phyloP scores from a whole-genome alignment of 192 early-diverging fungal genomes.

The Coemansia sp. region DNA sequence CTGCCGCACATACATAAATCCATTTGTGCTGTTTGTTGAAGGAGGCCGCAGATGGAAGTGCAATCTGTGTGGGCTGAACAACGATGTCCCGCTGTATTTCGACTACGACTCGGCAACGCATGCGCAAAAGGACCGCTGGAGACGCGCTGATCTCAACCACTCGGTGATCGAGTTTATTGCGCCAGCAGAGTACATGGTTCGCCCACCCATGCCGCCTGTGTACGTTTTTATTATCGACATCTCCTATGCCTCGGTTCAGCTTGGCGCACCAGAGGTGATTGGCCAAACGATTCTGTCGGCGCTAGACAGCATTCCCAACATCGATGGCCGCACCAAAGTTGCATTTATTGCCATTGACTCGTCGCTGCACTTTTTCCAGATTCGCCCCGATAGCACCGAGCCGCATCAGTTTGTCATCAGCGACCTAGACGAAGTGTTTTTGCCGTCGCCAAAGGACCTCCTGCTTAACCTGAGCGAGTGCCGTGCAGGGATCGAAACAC shows the following conservation, averaged over 20 bases:
- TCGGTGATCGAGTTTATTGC: conserved; percentile 93
- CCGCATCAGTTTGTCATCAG: conserved; percentile 95
- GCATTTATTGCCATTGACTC: conserved; percentile 90
- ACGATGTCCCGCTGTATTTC: conserved; percentile 82
- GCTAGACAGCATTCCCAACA: conserved; percentile 84
- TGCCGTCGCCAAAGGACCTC: conserved; percentile 89
- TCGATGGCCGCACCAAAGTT: conserved; percentile 85
- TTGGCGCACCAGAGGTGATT: conserved; percentile 79
- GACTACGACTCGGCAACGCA: conserved; percentile 81
- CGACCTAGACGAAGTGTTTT: conserved; percentile 86
- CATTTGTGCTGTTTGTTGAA: conserved; percentile 93
- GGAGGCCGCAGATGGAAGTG: conserved; percentile 96
- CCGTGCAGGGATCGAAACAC: conserved; percentile 67
- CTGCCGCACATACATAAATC: conserved; percentile 96
- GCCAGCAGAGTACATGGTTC: conserved; percentile 96
- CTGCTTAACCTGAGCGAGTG: conserved; percentile 88
- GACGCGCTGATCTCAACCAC: conserved; percentile 86
- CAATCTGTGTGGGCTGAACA: conserved; percentile 90
- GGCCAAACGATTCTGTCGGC: conserved; percentile 79
- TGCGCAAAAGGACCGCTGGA: conserved; percentile 80
- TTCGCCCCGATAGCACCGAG: conserved; percentile 69
- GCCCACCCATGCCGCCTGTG: conserved; percentile 95
- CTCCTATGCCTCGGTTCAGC: conserved; percentile 85
- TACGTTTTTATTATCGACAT: conserved; percentile 95
- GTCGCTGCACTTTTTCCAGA: conserved; percentile 89